These are phyloP conservation scores for Cyclotella kingstonii DNA, from an alignment of 108 stramenopile species.

Conservation along the genomic window DNA sequence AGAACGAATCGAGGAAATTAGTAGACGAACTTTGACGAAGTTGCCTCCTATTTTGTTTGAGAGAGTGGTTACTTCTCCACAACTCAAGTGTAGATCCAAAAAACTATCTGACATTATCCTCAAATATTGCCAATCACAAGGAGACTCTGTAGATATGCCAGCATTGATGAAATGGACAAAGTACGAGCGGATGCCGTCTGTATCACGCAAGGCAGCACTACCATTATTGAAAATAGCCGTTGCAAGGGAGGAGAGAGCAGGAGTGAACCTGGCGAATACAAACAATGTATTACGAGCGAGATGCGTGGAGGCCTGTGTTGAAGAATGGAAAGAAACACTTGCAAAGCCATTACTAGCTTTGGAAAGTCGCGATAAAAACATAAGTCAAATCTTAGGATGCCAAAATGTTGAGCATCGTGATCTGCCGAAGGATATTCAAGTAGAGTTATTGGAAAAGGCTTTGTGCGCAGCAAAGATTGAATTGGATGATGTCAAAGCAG, in stretches of 20 bases:
- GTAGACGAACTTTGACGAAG: slow-evolving; percentile 31
- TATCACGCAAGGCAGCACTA: slow-evolving; percentile 43
- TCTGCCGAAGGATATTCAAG: slow-evolving; percentile 36
- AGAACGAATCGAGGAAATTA: slow-evolving; percentile 39
- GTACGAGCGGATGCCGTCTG: slow-evolving; percentile 42
- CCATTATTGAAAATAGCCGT: slow-evolving; percentile 44
- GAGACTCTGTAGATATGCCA: slow-evolving; percentile 37
- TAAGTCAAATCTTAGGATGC: slow-evolving; percentile 40
- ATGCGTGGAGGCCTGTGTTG: slow-evolving; percentile 47
- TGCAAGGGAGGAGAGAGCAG: slow-evolving; percentile 21
- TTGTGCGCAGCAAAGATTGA: slow-evolving; percentile 48
- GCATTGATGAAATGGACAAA: slow-evolving; percentile 40
- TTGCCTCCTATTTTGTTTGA: slow-evolving; percentile 42
- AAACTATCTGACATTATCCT: slow-evolving; percentile 45
- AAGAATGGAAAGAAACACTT: slow-evolving; percentile 52
- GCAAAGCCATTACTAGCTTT: slow-evolving; percentile 43
- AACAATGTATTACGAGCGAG: slow-evolving; percentile 37
- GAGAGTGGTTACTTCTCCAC: slow-evolving; percentile 34
- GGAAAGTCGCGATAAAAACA: slow-evolving; percentile 44
- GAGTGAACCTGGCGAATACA: slow-evolving; percentile 33
- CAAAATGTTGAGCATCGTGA: slow-evolving; percentile 42
- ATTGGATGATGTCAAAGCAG: slow-evolving; percentile 49
- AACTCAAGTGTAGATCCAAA: slow-evolving; percentile 43
- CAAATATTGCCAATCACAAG: slow-evolving; percentile 46
- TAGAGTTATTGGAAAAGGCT: slow-evolving; percentile 46